These are phyloP conservation scores for Coemansia asiatica DNA, from an alignment of 192 early-diverging fungal genomes.

Conservation along the genomic window DNA sequence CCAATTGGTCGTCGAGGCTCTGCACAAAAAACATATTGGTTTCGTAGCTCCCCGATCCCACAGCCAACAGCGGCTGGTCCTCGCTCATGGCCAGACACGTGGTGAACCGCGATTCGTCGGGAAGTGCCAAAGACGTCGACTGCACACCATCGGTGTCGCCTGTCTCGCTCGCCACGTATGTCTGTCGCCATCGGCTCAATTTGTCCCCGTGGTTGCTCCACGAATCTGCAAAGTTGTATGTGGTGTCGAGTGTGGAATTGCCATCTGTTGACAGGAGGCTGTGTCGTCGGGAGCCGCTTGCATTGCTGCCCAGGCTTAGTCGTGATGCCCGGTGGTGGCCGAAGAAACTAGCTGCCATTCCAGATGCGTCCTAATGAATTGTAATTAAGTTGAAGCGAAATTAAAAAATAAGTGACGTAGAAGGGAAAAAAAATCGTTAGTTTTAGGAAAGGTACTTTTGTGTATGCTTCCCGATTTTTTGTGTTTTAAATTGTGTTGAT, in stretches of 20 bases:
- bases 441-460: neutral
- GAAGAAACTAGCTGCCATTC: constrained; percentile 16
- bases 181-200: constrained; percentile 35
- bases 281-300: constrained; percentile 45
- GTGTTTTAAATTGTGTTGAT: no score
- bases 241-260: neutral
- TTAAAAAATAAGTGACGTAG: neutral
- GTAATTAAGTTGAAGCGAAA: neutral
- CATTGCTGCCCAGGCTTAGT: constrained; percentile 31
- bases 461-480: no score
- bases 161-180: constrained; percentile 43
- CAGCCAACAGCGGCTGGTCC: constrained; percentile 49
- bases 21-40: constrained; percentile 59
- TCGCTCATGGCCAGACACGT: constrained; percentile 53
- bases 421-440: constrained; percentile 3
- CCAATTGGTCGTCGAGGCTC: constrained; percentile 46
- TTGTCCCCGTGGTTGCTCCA: constrained; percentile 15
- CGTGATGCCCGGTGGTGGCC: constrained; percentile 15
- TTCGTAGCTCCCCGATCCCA: constrained; percentile 52
- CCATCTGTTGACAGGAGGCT: constrained; percentile 36
- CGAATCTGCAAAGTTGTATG: constrained; percentile 17
- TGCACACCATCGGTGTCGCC: constrained; percentile 44
- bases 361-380: neutral
- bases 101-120: constrained; percentile 50
- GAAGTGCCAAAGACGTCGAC: constrained; percentile 49